phyloP scores from a whole-genome alignment of 1,284 basidiomycete genomes.

The Trametes hirsuta region DNA sequence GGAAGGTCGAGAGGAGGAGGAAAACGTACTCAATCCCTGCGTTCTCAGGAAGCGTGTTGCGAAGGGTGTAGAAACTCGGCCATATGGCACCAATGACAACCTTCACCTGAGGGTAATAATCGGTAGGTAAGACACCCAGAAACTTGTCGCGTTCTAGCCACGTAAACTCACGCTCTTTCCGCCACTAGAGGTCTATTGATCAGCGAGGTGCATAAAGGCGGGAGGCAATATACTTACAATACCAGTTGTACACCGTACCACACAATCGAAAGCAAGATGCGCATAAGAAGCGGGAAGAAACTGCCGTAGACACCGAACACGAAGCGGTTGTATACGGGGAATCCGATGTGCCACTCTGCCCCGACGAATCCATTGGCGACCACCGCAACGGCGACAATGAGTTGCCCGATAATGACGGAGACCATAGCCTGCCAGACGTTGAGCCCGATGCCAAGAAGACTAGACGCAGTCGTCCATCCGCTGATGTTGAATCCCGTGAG shows the following conservation, averaged over 20 bases:
- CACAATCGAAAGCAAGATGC: constrained; percentile 27
- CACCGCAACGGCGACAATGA: constrained; percentile 20
- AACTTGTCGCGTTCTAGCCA: too few species aligned
- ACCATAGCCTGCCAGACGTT: constrained; percentile 29
- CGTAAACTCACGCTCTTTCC: constrained; percentile 15
- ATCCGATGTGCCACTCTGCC: constrained; percentile 29
- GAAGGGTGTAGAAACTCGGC: constrained; percentile 22
- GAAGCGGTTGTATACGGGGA: constrained; percentile 26
- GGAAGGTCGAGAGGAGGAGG: not conserved
- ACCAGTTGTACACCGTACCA: constrained; percentile 27
- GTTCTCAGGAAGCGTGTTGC: constrained; percentile 14
- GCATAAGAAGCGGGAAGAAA: constrained; percentile 29
- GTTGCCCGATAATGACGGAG: constrained; percentile 24
- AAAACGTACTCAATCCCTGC: constrained; percentile 17
- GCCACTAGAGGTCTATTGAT: constrained; percentile 2
- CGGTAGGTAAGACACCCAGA: not conserved
- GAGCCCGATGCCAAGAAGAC: constrained; percentile 26
- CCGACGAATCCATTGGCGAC: constrained; percentile 24
- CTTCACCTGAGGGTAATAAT: constrained; percentile 13
- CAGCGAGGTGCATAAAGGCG: too few species aligned
- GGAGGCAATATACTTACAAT: constrained; percentile 14
- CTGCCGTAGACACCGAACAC: constrained; percentile 27
- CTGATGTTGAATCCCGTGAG: constrained; percentile 29
- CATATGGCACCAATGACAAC: constrained; percentile 22
- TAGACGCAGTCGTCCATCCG: constrained; percentile 28